These are phyloP conservation scores for Mallotus japonicus DNA, from an alignment of 441 rosid genomes.

Conservation along the genomic window DNA sequence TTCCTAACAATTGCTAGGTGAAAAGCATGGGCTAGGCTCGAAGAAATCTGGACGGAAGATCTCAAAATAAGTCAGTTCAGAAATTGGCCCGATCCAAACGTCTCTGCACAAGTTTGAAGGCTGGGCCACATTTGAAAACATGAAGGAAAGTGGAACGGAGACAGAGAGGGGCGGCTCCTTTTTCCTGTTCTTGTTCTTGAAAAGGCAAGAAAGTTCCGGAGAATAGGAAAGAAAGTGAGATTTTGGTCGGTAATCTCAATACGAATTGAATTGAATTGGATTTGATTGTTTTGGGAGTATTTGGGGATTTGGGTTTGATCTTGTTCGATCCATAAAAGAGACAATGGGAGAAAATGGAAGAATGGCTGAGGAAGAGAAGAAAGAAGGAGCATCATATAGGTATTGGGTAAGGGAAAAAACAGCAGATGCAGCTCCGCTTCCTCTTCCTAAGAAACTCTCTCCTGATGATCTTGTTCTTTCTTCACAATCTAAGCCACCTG, in stretches of 20 bases:
- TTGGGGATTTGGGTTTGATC: background rate
- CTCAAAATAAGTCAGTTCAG: no score
- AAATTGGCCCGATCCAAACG: no score
- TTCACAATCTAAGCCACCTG: no score
- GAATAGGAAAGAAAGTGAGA: background rate
- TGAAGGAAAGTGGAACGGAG: background rate
- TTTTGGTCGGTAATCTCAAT: background rate
- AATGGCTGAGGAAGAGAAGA: background rate
- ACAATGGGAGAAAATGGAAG: slow-evolving; percentile 4
- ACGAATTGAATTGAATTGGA: background rate
- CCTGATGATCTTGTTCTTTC: no score
- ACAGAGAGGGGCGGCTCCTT: no score
- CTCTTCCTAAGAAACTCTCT: slow-evolving; percentile 58
- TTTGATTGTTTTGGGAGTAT: no score
- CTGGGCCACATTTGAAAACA: background rate
- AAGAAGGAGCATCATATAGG: slow-evolving; percentile 51
- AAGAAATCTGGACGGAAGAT: no score
- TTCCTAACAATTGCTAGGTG: no score
- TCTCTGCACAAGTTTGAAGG: no score
- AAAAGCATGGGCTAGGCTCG: no score
- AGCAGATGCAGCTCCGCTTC: slow-evolving; percentile 23
- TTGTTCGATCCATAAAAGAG: no score
- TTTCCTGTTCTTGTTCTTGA: background rate
- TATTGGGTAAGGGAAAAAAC: slow-evolving; percentile 84
- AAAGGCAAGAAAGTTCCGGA: background rate